Evolutionary conservation across 202 grass and related monocot genomes (phyloP).

Genomic region (Eragrostis tef): DNA sequence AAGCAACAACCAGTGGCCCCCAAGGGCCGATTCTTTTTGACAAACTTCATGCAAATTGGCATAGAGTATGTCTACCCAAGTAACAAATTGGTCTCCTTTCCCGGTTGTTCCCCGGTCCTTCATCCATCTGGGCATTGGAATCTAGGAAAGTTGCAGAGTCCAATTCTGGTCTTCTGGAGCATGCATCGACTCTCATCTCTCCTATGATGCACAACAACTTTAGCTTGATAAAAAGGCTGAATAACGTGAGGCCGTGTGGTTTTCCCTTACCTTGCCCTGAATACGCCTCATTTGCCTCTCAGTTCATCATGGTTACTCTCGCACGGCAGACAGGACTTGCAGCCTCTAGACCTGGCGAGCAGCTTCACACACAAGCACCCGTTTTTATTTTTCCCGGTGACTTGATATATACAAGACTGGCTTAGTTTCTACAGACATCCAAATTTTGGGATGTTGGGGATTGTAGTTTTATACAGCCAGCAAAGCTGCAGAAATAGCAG

Average conservation of each 20-base stretch:
- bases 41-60: slow-evolving; percentile 47
- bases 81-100: slow-evolving; percentile 50
- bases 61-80: slow-evolving; percentile 46
- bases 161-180: slow-evolving; percentile 45
- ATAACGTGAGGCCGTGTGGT: slow-evolving; percentile 40
- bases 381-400: background rate
- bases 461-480: slow-evolving; percentile 24
- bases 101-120: slow-evolving; percentile 40
- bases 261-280: slow-evolving; percentile 22
- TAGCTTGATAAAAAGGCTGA: slow-evolving; percentile 37
- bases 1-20: slow-evolving; percentile 37
- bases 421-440: background rate
- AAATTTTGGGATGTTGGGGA: background rate
- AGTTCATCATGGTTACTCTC: slow-evolving; percentile 46
- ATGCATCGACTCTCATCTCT: slow-evolving; percentile 43
- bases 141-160: slow-evolving; percentile 47
- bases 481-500: slow-evolving; percentile 31
- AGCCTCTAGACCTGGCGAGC: slow-evolving; percentile 5
- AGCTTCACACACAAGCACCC: slow-evolving; percentile 1
- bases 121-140: slow-evolving; percentile 51
- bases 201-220: slow-evolving; percentile 52
- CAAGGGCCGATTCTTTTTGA: slow-evolving; percentile 43
- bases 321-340: slow-evolving; percentile 9
- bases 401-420: slow-evolving; percentile 13
- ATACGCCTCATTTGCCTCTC: slow-evolving; percentile 27